These are phyloP conservation scores for Myriangium duriaei DNA, from an alignment of 2,329 filamentous ascomycete species.

Conservation along the genomic window DNA sequence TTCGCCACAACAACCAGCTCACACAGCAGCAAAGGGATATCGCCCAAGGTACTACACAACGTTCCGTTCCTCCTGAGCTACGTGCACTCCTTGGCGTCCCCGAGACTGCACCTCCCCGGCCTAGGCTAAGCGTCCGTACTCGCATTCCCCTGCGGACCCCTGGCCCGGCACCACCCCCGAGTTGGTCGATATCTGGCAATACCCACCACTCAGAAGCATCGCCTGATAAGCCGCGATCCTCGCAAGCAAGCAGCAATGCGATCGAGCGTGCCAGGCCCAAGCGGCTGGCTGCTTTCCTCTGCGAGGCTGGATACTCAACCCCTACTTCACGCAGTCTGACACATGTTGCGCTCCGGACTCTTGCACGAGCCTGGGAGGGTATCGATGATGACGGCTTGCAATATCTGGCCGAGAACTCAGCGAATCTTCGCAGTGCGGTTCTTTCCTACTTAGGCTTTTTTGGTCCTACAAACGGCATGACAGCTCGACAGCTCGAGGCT, in stretches of 20 bases:
- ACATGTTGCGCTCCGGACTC: conserved; percentile 39
- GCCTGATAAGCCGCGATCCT: conserved; percentile 1
- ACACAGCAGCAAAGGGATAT: conserved; percentile 30
- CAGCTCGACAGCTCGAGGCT: conserved; percentile 35
- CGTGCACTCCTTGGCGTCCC: conserved; percentile 33
- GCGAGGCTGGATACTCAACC: conserved; percentile 12
- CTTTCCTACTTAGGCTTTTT: conserved; percentile 45
- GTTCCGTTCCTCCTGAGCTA: conserved; percentile 33
- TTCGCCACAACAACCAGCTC: conserved; percentile 31
- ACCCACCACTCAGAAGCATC: conserved; percentile 3
- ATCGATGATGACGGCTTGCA: conserved; percentile 45
- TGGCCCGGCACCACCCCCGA: conserved; percentile 34
- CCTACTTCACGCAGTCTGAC: conserved; percentile 30
- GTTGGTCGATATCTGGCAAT: conserved; percentile 25
- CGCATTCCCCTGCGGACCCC: conserved; percentile 24
- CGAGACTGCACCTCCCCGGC: conserved; percentile 33
- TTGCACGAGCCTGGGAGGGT: conserved; percentile 44
- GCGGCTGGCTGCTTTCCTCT: conserved; percentile 17
- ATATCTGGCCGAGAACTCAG: conserved; percentile 40
- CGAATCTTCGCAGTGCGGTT: conserved; percentile 38
- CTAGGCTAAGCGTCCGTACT: conserved; percentile 28
- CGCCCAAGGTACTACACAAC: conserved; percentile 28
- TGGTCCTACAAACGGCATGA: conserved; percentile 29
- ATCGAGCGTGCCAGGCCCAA: conserved; percentile 17
- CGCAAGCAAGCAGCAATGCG: conserved; percentile 10